A percentile compares a stretch with the other conserved stretches of the same genome.
Conservation (phyloP, 1,284 basidiomycete species). For the Pisolithus thermaeus region DNA sequence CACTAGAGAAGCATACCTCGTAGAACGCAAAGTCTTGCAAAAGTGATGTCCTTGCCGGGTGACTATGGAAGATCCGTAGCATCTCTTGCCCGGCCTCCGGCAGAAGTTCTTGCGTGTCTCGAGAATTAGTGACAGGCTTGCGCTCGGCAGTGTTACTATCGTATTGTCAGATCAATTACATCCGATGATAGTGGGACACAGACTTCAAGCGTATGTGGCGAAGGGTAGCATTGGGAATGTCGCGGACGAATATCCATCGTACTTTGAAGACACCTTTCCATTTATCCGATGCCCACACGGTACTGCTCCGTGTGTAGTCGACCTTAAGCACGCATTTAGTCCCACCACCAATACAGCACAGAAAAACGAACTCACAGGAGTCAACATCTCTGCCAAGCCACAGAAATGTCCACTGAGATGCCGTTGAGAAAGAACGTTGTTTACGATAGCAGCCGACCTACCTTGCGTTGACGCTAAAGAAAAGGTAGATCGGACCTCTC, state of each 20-base stretch:
- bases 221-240: slow-evolving; percentile 83
- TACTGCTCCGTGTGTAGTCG: slow-evolving; percentile 81
- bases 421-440: slow-evolving; percentile 8
- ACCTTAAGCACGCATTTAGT: slow-evolving; percentile 37
- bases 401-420: slow-evolving; percentile 85
- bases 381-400: slow-evolving; percentile 95
- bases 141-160: slow-evolving; percentile 89
- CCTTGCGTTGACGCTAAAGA: slow-evolving; percentile 95
- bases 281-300: slow-evolving; percentile 96
- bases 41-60: slow-evolving; percentile 85
- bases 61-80: slow-evolving; percentile 88
- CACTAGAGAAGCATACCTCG: slow-evolving; percentile 50
- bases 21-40: slow-evolving; percentile 94
- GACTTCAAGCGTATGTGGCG: slow-evolving; percentile 83
- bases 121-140: slow-evolving; percentile 93
- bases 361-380: slow-evolving; percentile 49
- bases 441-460: slow-evolving; percentile 20
- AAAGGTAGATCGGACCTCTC: slow-evolving; percentile 88
- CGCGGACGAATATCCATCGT: slow-evolving; percentile 92
- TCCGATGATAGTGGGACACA: slow-evolving; percentile 17
- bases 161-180: slow-evolving; percentile 16
- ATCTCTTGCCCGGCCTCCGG: slow-evolving; percentile 94
- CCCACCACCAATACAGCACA: not conserved
- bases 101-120: slow-evolving; percentile 88
- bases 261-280: slow-evolving; percentile 98